A percentile compares a stretch with the other conserved stretches of the same genome.
phyloP scores from a whole-genome alignment of 2,329 filamentous ascomycete genomes.

The Sarocladiaceae sp. region DNA sequence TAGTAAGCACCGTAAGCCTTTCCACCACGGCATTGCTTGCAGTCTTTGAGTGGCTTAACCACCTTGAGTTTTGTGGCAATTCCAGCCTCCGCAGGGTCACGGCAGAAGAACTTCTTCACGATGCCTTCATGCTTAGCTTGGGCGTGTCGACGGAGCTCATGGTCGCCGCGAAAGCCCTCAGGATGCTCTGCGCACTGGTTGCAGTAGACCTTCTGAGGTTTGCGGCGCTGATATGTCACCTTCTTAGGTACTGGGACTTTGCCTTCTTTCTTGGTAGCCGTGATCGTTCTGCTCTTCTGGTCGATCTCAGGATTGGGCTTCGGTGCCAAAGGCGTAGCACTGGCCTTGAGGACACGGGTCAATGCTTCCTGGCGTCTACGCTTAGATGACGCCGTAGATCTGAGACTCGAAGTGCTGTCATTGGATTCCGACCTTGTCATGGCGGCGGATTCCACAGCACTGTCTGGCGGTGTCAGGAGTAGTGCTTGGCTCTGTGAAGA shows the following conservation, averaged over 20 bases:
- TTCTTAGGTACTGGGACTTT: slow-evolving; percentile 40
- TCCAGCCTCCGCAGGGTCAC: slow-evolving; percentile 43
- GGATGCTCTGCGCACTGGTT: slow-evolving; percentile 65
- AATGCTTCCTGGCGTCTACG: slow-evolving; percentile 44
- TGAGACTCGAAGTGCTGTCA: slow-evolving; percentile 34
- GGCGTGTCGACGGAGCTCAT: slow-evolving; percentile 70
- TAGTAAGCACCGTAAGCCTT: slow-evolving; percentile 92
- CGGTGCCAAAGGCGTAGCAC: slow-evolving; percentile 37
- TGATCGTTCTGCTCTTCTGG: slow-evolving; percentile 11
- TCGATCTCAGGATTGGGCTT: slow-evolving; percentile 30
- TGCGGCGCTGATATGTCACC: slow-evolving; percentile 53
- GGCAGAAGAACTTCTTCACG: slow-evolving; percentile 55
- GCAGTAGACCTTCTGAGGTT: slow-evolving; percentile 70
- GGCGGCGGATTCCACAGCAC: slow-evolving; percentile 20
- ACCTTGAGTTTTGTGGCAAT: slow-evolving; percentile 38
- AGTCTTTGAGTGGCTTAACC: slow-evolving; percentile 63
- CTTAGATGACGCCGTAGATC: slow-evolving; percentile 39
- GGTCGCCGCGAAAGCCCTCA: slow-evolving; percentile 79
- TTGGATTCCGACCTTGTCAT: slow-evolving; percentile 49
- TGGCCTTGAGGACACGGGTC: slow-evolving; percentile 40
- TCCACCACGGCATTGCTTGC: slow-evolving; percentile 72
- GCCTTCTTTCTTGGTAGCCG: slow-evolving; percentile 30
- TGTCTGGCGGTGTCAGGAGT: slow-evolving; percentile 9
- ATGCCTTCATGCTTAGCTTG: slow-evolving; percentile 57
- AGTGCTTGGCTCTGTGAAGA: background rate